Evolutionary conservation across 2,329 filamentous ascomycete species (phyloP), one percentile per base, ranked within the genome.

Genomic region (Colletotrichum coccodes): DNA sequence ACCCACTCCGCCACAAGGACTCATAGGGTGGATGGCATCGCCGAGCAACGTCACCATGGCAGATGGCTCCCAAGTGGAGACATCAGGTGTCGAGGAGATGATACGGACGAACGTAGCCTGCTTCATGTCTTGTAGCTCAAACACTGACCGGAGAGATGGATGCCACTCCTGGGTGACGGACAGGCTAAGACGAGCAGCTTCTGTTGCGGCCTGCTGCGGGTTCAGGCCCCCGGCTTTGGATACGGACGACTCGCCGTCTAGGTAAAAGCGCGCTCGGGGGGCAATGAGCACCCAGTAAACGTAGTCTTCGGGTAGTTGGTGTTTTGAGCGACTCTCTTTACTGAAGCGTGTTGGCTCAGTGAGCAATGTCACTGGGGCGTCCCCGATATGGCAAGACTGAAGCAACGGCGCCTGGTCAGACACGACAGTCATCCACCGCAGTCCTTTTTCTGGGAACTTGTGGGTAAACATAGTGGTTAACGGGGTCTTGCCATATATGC

Each of bases 51-150:
- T 89, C 12, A 89, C 87, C 0, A 88, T 82, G 0, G 85, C 82
- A 60, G 89, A 84, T 50, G 88, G 90, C 9, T 78, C 72, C 89
- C 89, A 91, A 49, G 86, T 81, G 0, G 89, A 89, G 0, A 91
- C 87, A 1, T 89, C 89, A 0, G 89, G 89, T 0, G 82, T 85
- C 0, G 88, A 90, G 71, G 87, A 91, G 2, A 89, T 90, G 56
- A 91, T 90, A 72, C 90, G 91, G 87, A 88, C 91, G 71, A 91
- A 91, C 0, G 89, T 89, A 0, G 89, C 86, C 71, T 91, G 87
- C 0, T 76, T 70, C 64, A 84, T 85, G 6, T 79, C 75, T 86
- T 90, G 90, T 42, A 89, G 72, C 6, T 90, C 87, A 67, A 91
- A 86, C 0, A 91, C 76, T 1, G 87, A 83, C 74, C 81, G 84